Evolutionary conservation across 139 green algal genomes (phyloP), one percentile per base, ranked within the genome.

Genomic region (Tetradesmus lagerheimii): DNA sequence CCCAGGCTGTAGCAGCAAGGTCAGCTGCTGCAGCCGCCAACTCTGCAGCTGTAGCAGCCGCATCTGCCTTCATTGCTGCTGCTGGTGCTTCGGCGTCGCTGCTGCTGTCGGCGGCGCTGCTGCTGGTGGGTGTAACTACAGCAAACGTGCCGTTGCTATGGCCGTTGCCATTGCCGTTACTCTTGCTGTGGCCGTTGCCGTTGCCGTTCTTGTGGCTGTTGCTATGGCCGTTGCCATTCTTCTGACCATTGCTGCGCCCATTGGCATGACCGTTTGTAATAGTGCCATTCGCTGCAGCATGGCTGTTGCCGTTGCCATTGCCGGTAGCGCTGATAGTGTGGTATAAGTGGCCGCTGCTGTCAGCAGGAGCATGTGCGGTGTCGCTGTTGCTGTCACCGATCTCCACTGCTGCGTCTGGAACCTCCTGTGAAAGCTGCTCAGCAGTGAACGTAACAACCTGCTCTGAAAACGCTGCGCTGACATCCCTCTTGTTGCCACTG

Each of bases 351-450:
- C 66, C 37, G 14, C 39, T 57, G 62, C 39, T 76, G 57, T 39
- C 77, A 34, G 77, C 77, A 18, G 25, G 77, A 38, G 57, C 57
- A 8, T 71, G 57, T 83, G 77, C 77, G 4, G 25, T 34, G 39
- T 23, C 18, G 27, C 53, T 43, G 9, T 83, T 81, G 38, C 31
- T 50, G 35, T 34, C 34, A 14, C 38, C 1, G 12, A 1, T 4
- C 2, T 78, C 50, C 12, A 14, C 1, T 34, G 35, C 4, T 29
- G 34, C 35, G 6, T 43, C 29, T 3, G 39, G 23, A 11, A 57
- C 38, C 38, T 37, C 82, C 35, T 88, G 53, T 37, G 6, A 4
- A 20, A 79, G 57, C 82, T 79, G 82, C 12, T 88, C 82, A 31
- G 66, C 57, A 27, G 35, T 38, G 35, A 88, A 88, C 0, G 57